phyloP scores from a whole-genome alignment of 2,329 filamentous ascomycete species.

The Emergomyces africanus region DNA sequence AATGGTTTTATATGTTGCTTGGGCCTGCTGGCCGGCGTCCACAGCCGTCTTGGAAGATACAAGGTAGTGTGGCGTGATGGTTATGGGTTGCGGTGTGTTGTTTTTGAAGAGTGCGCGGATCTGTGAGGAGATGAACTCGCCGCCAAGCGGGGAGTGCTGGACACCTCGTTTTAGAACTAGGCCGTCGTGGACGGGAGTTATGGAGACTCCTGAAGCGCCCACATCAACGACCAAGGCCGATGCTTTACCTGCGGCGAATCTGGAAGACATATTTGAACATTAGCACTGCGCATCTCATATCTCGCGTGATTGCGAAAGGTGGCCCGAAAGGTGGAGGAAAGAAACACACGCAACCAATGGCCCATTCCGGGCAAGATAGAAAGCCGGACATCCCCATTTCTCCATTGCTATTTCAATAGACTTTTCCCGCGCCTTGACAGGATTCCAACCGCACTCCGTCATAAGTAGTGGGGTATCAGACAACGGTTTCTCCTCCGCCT shows the following conservation, averaged over 20 bases:
- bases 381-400: slow-evolving; percentile 87
- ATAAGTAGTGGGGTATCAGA: slow-evolving; percentile 83
- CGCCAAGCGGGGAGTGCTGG: slow-evolving; percentile 71
- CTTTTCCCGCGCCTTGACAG: slow-evolving; percentile 77
- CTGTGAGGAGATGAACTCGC: slow-evolving; percentile 82
- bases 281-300: slow-evolving; percentile 1
- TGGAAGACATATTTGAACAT: slow-evolving; percentile 13
- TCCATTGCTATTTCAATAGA: slow-evolving; percentile 95
- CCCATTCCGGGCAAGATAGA: slow-evolving; percentile 81
- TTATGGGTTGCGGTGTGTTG: slow-evolving; percentile 53
- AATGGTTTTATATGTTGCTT: slow-evolving; percentile 63
- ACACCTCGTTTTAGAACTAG: slow-evolving; percentile 86
- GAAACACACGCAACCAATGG: slow-evolving; percentile 60
- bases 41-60: slow-evolving; percentile 79
- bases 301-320: neutral
- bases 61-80: slow-evolving; percentile 73
- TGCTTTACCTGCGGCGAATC: slow-evolving; percentile 82
- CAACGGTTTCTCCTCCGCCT: slow-evolving; percentile 58
- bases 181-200: slow-evolving; percentile 87
- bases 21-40: slow-evolving; percentile 68
- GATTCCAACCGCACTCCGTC: slow-evolving; percentile 91
- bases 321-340: neutral
- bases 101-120: slow-evolving; percentile 66
- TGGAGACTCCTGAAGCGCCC: slow-evolving; percentile 74
- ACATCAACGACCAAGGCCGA: slow-evolving; percentile 88